These are phyloP conservation scores for Myochromella boudieri DNA, from an alignment of 768 basidiomycete genomes.

Conservation along the genomic window DNA sequence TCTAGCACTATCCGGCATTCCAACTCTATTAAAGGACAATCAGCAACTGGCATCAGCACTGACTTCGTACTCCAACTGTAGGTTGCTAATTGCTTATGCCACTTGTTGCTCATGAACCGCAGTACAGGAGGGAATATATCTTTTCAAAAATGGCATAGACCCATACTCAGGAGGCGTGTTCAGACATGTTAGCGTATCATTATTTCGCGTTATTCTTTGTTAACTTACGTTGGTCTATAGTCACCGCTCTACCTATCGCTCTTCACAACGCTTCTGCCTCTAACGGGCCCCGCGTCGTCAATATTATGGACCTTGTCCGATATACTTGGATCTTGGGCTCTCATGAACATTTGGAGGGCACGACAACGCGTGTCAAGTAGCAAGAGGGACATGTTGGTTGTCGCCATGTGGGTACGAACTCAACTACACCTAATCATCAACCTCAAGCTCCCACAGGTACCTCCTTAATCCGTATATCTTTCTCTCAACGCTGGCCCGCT, in stretches of 20 bases:
- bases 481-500: slow-evolving; percentile 75
- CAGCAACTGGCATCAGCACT: slow-evolving; percentile 81
- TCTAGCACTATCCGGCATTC: slow-evolving; percentile 51
- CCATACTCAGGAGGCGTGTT: slow-evolving; percentile 88
- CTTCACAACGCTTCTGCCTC: slow-evolving; percentile 71
- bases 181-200: slow-evolving; percentile 65
- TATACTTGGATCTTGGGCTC: slow-evolving; percentile 61
- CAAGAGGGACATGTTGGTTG: slow-evolving; percentile 60
- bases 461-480: slow-evolving; percentile 89
- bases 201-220: not conserved
- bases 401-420: slow-evolving; percentile 55
- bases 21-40: slow-evolving; percentile 57
- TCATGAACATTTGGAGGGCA: slow-evolving; percentile 67
- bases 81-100: slow-evolving; percentile 28
- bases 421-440: not conserved
- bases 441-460: slow-evolving; percentile 50
- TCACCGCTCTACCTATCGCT: slow-evolving; percentile 78
- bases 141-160: slow-evolving; percentile 74
- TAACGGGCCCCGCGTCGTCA: slow-evolving; percentile 44
- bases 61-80: slow-evolving; percentile 77
- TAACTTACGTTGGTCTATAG: slow-evolving; percentile 35
- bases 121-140: slow-evolving; percentile 92
- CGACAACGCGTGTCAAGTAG: slow-evolving; percentile 51
- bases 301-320: slow-evolving; percentile 74
- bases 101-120: slow-evolving; percentile 5